Evolutionary conservation across 306 rosid species (phyloP).

Genomic region (Vigna mungo): DNA sequence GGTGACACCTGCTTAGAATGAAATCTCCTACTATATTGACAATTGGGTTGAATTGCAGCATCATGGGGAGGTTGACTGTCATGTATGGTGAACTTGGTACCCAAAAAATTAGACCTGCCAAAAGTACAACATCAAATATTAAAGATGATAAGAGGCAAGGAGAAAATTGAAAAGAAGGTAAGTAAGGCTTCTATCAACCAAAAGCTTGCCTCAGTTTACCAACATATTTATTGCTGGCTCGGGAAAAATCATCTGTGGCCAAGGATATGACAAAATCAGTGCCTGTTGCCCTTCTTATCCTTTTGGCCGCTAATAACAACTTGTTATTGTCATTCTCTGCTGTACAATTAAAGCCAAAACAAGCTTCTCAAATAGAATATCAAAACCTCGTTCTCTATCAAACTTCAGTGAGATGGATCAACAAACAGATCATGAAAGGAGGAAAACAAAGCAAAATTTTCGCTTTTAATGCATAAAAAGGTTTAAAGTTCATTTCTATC

Average conservation of each 20-base stretch:
- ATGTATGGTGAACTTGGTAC: slow-evolving; percentile 71
- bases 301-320: slow-evolving; percentile 82
- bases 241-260: slow-evolving; percentile 73
- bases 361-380: slow-evolving; percentile 37
- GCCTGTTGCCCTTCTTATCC: slow-evolving; percentile 76
- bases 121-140: slow-evolving; percentile 36
- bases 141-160: slow-evolving; percentile 12
- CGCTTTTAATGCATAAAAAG: slow-evolving; percentile 11
- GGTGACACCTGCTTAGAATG: slow-evolving; percentile 76
- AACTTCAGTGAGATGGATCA: slow-evolving; percentile 1
- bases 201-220: slow-evolving; percentile 80
- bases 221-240: slow-evolving; percentile 39
- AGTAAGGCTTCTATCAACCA: background rate
- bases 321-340: slow-evolving; percentile 76
- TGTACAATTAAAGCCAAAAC: slow-evolving; percentile 51
- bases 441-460: slow-evolving; percentile 5
- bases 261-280: slow-evolving; percentile 72
- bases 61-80: slow-evolving; percentile 68
- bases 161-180: background rate
- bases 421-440: slow-evolving; percentile 19
- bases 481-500: slow-evolving; percentile 5
- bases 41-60: slow-evolving; percentile 43
- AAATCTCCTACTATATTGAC: slow-evolving; percentile 61
- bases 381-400: slow-evolving; percentile 29
- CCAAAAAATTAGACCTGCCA: slow-evolving; percentile 83